Percentiles rank a stretch among this genome's conserved stretches.
Evolutionary conservation across 1,284 basidiomycete species (phyloP).

Genomic region (Ceratobasidium sp.): DNA sequence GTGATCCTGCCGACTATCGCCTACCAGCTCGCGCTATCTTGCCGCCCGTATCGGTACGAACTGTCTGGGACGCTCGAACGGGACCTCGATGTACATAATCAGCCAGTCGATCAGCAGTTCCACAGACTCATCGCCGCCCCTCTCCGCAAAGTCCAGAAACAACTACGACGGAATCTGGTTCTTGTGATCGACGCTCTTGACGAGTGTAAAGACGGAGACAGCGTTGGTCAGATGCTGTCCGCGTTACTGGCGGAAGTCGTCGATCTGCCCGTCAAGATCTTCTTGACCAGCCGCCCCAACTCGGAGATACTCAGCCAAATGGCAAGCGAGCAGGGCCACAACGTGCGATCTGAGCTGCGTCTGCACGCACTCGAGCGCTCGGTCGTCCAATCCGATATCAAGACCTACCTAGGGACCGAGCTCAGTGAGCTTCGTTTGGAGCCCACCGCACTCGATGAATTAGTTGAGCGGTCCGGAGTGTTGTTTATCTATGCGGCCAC

Average conservation of each 20-base stretch:
- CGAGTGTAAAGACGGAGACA: background rate
- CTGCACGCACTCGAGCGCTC: constrained; percentile 44
- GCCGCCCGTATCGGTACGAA: background rate
- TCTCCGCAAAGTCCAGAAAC: background rate
- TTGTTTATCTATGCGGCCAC: constrained; percentile 1
- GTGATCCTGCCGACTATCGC: constrained; percentile 3
- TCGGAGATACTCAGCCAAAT: background rate
- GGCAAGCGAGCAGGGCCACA: background rate
- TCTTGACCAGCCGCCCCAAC: constrained; percentile 15
- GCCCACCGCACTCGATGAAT: background rate
- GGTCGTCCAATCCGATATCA: constrained; percentile 37
- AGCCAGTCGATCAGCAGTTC: background rate
- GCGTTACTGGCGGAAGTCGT: background rate
- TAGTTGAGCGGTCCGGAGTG: background rate
- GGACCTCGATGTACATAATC: background rate
- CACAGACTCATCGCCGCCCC: background rate
- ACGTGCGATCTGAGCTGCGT: background rate
- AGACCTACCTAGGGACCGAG: constrained; percentile 7
- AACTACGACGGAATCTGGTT: background rate
- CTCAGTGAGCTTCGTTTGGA: background rate
- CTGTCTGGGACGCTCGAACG: background rate
- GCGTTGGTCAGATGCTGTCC: background rate
- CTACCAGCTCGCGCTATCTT: constrained; percentile 14
- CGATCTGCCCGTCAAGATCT: background rate
- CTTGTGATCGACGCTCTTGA: constrained; percentile 23